phyloP scores from a whole-genome alignment of 2,329 filamentous ascomycete genomes.

The Reticulascus tulasneorum region DNA sequence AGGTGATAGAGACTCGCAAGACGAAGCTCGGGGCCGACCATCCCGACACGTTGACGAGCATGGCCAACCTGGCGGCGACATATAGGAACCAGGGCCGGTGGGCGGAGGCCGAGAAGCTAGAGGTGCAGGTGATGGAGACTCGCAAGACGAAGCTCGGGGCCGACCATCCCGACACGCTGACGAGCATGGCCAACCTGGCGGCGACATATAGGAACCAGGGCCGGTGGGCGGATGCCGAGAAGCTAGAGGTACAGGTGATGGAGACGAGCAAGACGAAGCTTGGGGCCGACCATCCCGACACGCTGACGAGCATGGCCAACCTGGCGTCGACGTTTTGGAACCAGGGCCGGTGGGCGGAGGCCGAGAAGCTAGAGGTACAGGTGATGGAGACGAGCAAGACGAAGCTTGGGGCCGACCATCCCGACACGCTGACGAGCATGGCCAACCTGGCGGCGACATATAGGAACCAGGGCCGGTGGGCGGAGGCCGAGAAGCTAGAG shows the following conservation, averaged over 20 bases:
- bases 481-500: no score
- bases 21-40: slow-evolving; percentile 14
- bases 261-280: slow-evolving; percentile 12
- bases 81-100: slow-evolving; percentile 5
- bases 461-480: no score
- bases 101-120: slow-evolving; percentile 9
- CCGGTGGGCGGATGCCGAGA: slow-evolving; percentile 9
- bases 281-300: slow-evolving; percentile 14
- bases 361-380: slow-evolving; percentile 3
- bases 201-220: slow-evolving; percentile 2
- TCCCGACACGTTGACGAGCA: slow-evolving; percentile 15
- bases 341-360: slow-evolving; percentile 11
- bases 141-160: slow-evolving; percentile 11
- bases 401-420: slow-evolving; percentile 14
- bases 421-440: slow-evolving; percentile 15
- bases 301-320: slow-evolving; percentile 13
- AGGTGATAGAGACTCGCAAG: slow-evolving; percentile 11
- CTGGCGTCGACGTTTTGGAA: slow-evolving; percentile 9
- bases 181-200: slow-evolving; percentile 13
- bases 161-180: slow-evolving; percentile 16
- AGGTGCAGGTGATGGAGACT: slow-evolving; percentile 11
- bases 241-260: slow-evolving; percentile 9
- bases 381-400: slow-evolving; percentile 11
- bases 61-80: slow-evolving; percentile 11
- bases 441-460: no score